Base-by-base conservation (phyloP, 75 land plant genomes). In the Azolla pinnata region DNA sequence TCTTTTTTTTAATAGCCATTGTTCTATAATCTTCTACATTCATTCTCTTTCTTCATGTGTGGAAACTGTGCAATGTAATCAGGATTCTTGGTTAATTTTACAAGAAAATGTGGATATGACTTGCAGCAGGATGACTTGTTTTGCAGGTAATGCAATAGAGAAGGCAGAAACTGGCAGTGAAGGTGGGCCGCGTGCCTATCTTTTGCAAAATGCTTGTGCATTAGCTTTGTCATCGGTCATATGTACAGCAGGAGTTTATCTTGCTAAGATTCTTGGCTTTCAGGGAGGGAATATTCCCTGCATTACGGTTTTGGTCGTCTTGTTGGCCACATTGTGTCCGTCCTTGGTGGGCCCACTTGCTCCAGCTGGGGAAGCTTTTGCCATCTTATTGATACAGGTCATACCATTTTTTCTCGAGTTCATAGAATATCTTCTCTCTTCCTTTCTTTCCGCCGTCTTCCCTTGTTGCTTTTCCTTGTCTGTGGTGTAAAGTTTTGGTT, bases 301-400 rank as follows among this genome's bases (percentile, higher is more conserved):
- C 53, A 75, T 83, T 54, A 92, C 98, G 52, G 89, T 82, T 12
- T 69, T 92, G 34, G 83, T 85, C 7, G 98, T 92, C 3, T 28
- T 74, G 23, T 44, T 88, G 49, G 95, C 95, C 46, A 92, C 98
- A 18, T 14, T 70, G 38, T 79, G 85, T 64, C 98, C 98, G 24
- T 63, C 68, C 12, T 75, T 54, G 57, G 63, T 85, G 53, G 70
- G 69, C 20, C 24, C 65, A 18, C 89, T 92, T 48, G 95, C 93
- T 56, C 84, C 89, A 56, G 62, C 90, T 70, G 98, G 89, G 35
- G 89, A 88, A 60, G 75, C 82, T 29, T 48, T 92, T 59, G 96
- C 98, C 34, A 17, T 79, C 50, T 81, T 93, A 26, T 59, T 93
- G 30, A 81, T 93, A 89, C 98, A 93, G 98, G 97, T 88, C 40